Percentiles rank a stretch among this genome's conserved stretches.
Evolutionary conservation across 768 basidiomycete genomes (phyloP).

Genomic region (Panellus pusillus): DNA sequence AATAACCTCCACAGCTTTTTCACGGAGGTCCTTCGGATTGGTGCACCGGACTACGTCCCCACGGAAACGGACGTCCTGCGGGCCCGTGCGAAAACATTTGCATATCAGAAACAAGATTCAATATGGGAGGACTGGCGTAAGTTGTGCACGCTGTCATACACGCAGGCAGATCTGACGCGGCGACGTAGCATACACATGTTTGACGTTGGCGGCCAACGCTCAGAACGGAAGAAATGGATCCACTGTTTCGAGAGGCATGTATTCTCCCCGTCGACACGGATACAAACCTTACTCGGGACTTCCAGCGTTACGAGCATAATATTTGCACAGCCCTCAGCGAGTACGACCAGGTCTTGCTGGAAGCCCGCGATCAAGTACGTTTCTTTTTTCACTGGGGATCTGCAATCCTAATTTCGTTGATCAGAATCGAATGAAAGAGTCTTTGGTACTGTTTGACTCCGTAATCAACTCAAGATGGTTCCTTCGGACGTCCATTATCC

Average conservation of each 20-base stretch:
- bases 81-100: conserved; percentile 86
- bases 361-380: conserved; percentile 52
- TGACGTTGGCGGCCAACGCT: conserved; percentile 78
- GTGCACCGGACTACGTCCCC: conserved; percentile 76
- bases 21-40: conserved; percentile 80
- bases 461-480: conserved; percentile 95
- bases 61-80: conserved; percentile 85
- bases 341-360: conserved; percentile 58
- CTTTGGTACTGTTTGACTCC: conserved; percentile 85
- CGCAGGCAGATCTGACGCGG: not conserved
- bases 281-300: conserved; percentile 2
- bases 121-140: conserved; percentile 64
- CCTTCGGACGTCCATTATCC: conserved; percentile 85
- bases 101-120: conserved; percentile 85
- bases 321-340: conserved; percentile 65
- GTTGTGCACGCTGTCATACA: conserved; percentile 23
- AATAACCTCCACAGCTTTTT: conserved; percentile 64
- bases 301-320: conserved; percentile 57
- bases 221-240: conserved; percentile 82
- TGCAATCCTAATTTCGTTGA: conserved; percentile 34
- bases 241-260: conserved; percentile 54
- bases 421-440: conserved; percentile 93
- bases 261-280: conserved; percentile 21
- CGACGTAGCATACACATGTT: conserved; percentile 62
- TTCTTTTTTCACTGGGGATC: not conserved